Evolutionary conservation across 1,139 yeast species (phyloP), one percentile per base, ranked within the genome.

Genomic region (Kodamaea sp.): DNA sequence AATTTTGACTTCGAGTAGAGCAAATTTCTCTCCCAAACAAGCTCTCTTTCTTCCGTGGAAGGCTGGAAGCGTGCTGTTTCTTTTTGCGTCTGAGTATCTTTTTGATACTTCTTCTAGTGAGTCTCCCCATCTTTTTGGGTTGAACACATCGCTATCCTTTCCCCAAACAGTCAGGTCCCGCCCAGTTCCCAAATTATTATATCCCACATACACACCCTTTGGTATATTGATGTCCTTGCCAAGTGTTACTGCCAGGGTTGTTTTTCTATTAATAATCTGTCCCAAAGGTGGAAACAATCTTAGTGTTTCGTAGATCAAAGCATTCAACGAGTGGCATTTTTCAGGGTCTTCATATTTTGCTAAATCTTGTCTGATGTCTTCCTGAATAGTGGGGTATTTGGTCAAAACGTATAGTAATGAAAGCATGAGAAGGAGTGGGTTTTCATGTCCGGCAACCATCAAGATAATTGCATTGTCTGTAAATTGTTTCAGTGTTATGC

Each of bases 11-110:
- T 77, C 78, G 28, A 55, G 49, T 8, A 79, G 56, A 2, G 83
- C 84, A 51, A 75, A 67, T 42, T 73, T 73, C 44, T 79, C 84
- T 4, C 85, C 85, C 22, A 79, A 53, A 50, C 85, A 79, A 0
- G 83, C 83, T 30, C 85, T 57, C 42, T 63, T 73, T 9, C 83
- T 70, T 5, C 85, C 85, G 48, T 79, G 84, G 45, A 79, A 79
- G 0, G 82, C 73, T 5, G 80, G 72, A 24, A 79, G 51, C 7
- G 59, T 60, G 8, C 74, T 66, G 14, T 51, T 55, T 32, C 74
- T 61, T 50, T 79, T 79, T 6, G 76, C 66, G 5, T 39, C 42
- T 15, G 62, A 54, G 59, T 73, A 79, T 11, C 53, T 64, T 22
- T 50, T 50, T 20, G 53, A 47, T 3, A 78, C 61, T 13, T 66